Evolutionary conservation across 495 filamentous ascomycete genomes (phyloP), one percentile per base, ranked within the genome.

Genomic region (Sabuloglossum arenarium): DNA sequence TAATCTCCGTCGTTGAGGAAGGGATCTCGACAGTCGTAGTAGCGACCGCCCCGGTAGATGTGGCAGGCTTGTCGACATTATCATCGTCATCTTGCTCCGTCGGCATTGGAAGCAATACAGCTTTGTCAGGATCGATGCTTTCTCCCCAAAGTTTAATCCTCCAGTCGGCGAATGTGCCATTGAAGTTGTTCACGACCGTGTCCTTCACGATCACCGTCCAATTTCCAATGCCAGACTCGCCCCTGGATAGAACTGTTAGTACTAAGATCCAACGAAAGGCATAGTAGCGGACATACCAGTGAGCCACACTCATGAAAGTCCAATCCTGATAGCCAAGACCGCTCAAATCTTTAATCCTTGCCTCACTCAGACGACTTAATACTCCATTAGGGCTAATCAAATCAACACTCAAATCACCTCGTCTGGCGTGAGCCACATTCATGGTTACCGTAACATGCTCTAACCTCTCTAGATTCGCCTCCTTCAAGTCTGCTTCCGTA

Each of bases 401-500:
- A 64, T 98, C 91, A 53, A 96, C 91, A 63, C 85, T 94, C 32
- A 98, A 66, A 66, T 98, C 91, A 21, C 91, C 91, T 59, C 91
- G 84, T 56, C 80, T 79, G 8, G 77, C 80, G 60, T 98, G 91
- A 55, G 81, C 75, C 46, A 95, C 74, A 62, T 98, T 98, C 90
- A 97, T 98, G 1, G 89, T 97, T 47, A 98, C 81, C 32, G 89
- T 95, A 56, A 98, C 83, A 70, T 98, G 91, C 68, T 98, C 91
- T 19, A 98, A 60, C 10, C 81, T 75, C 62, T 80, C 84, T 10
- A 98, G 66, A 63, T 98, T 98, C 49, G 90, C 88, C 16, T 78
- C 71, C 60, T 81, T 73, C 21, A 95, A 69, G 73, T 85, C 82
- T 11, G 85, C 76, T 34, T 74, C 62, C 11, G 85, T 94, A 51